Evolutionary conservation across 1,284 basidiomycete species (phyloP), one percentile per base, ranked within the genome.

Genomic region (Leccinum solheimii): DNA sequence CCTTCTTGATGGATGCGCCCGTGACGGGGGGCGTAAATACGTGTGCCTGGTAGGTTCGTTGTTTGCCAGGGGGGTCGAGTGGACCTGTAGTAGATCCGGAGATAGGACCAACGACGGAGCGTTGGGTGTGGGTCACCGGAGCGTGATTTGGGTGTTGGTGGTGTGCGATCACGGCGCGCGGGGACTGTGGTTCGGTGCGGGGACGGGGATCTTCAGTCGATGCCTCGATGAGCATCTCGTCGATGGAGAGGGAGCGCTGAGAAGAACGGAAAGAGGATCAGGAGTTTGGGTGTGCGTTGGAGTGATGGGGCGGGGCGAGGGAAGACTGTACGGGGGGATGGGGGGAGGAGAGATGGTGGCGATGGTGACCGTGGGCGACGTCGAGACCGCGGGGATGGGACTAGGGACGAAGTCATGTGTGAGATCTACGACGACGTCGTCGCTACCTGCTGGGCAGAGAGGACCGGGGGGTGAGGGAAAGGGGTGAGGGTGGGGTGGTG

Each of bases 11-110:
- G 2, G 87, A 86, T 3, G 87, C 86, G 57, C 87, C 88, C 0
- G 84, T 88, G 6, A 88, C 85, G 6, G 85, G 83, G 2, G 86
- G 85, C 8, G 86, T 85, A 68, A 90, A 90, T 4, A 87, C 82
- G 69, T 89, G 87, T 0, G 85, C 86, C 66, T 86, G 84, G 65
- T 83, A 84, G 53, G 80, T 80, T 56, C 80, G 76, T 16, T 79
- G 72, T 63, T 81, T 77, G 48, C 77, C 75, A 10, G 76, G 75
- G 26, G 76, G 76, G 2, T 74, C 67, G 10, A 76, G 70, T 5
- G 76, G 77, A 5, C 78, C 75, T 16, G 72, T 64, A 2, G 67
- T 53, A 6, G 64, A 58, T 1, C 59, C 48, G 0, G 68, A 21
- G 19, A 71, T 1, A n/a, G 67, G 66, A 16, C 55, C 19, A 1